These are phyloP conservation scores for Prunus mongolica DNA, from an alignment of 306 rosid genomes.

Conservation along the genomic window DNA sequence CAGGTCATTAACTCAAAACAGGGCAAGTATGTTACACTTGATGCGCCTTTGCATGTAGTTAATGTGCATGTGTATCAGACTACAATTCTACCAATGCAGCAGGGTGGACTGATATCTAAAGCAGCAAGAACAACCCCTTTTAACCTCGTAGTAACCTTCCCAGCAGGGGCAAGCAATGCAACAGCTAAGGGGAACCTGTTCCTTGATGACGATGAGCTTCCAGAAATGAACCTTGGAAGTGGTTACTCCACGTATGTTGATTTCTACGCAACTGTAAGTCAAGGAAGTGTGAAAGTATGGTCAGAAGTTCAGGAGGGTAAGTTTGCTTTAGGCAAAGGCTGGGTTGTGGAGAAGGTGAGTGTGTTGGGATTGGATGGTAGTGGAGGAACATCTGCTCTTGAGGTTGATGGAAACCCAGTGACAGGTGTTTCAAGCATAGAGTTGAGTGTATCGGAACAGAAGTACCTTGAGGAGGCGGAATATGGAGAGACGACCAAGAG, in stretches of 20 bases:
- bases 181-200: constrained; percentile 74
- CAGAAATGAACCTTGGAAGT: constrained; percentile 74
- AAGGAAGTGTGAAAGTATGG: constrained; percentile 75
- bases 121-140: constrained; percentile 84
- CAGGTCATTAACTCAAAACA: constrained; percentile 42
- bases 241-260: constrained; percentile 69
- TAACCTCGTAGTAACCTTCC: constrained; percentile 65
- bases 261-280: constrained; percentile 51
- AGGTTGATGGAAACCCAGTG: constrained; percentile 49
- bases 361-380: constrained; percentile 67
- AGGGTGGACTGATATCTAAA: constrained; percentile 75
- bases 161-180: constrained; percentile 56
- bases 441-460: constrained; percentile 43
- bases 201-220: constrained; percentile 75
- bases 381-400: constrained; percentile 46
- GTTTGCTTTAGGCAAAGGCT: constrained; percentile 75
- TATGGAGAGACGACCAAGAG: constrained; percentile 42
- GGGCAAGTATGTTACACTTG: constrained; percentile 59
- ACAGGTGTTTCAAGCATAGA: constrained; percentile 27
- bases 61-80: constrained; percentile 91
- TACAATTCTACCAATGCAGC: constrained; percentile 86
- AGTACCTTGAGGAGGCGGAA: constrained; percentile 26
- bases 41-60: constrained; percentile 79
- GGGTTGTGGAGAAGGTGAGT: constrained; percentile 57
- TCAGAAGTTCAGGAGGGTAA: constrained; percentile 81